phyloP scores from a whole-genome alignment of 345 rosid species.

The Salix brachista region DNA sequence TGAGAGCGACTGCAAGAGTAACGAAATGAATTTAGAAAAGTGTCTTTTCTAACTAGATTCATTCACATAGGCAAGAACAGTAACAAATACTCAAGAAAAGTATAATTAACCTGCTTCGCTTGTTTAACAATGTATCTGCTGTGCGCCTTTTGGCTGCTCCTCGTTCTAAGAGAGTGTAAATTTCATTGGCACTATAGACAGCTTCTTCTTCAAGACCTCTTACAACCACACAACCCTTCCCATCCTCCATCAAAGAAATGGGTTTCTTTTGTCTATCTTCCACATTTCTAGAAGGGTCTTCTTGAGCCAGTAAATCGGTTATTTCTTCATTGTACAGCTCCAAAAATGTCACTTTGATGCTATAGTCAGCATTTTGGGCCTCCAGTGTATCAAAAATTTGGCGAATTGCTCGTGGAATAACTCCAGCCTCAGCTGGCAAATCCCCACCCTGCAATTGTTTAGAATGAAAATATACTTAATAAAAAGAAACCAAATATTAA shows the following conservation, averaged over 20 bases:
- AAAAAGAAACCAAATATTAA: neutral
- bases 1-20: constrained; percentile 72
- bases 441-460: constrained; percentile 61
- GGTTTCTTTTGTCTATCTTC: constrained; percentile 84
- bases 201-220: constrained; percentile 93
- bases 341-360: constrained; percentile 87
- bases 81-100: neutral
- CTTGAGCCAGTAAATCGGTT: constrained; percentile 73
- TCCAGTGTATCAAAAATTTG: constrained; percentile 79
- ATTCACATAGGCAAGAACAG: neutral
- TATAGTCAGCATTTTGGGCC: constrained; percentile 85
- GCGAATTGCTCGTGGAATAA: constrained; percentile 87
- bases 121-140: constrained; percentile 86
- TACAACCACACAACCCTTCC: constrained; percentile 77
- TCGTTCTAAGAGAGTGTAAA: constrained; percentile 72
- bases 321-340: constrained; percentile 93
- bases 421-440: constrained; percentile 86
- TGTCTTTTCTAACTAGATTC: neutral
- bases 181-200: constrained; percentile 88
- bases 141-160: constrained; percentile 81
- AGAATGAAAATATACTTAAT: neutral
- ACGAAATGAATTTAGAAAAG: constrained; percentile 10
- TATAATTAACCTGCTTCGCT: constrained; percentile 63
- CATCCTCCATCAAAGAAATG: constrained; percentile 87
- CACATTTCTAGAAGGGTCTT: constrained; percentile 48